phyloP scores from a whole-genome alignment of 495 filamentous ascomycete genomes.

The Penicillium pancosmium region DNA sequence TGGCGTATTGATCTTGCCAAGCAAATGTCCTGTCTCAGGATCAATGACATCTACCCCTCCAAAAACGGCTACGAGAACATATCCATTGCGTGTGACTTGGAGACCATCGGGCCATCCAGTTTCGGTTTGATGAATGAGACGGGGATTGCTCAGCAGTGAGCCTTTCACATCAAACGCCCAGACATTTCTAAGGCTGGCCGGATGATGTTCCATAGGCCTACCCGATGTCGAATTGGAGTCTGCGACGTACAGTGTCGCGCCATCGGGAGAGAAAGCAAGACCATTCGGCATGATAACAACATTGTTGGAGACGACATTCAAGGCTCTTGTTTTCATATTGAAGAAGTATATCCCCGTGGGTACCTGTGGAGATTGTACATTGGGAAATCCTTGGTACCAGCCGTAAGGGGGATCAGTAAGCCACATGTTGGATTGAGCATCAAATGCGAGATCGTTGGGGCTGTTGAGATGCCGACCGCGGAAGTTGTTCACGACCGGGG shows the following conservation, averaged over 20 bases:
- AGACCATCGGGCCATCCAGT: slow-evolving; percentile 22
- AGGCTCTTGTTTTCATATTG: slow-evolving; percentile 17
- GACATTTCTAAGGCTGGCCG: slow-evolving; percentile 13
- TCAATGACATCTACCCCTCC: slow-evolving; percentile 20
- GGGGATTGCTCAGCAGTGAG: slow-evolving; percentile 10
- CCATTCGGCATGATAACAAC: slow-evolving; percentile 12
- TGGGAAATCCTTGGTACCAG: slow-evolving; percentile 13
- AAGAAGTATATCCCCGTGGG: slow-evolving; percentile 18
- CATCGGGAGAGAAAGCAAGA: slow-evolving; percentile 13
- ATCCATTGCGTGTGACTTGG: slow-evolving; percentile 16
- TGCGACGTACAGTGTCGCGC: slow-evolving; percentile 15
- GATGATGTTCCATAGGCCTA: slow-evolving; percentile 6
- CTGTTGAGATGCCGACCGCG: slow-evolving; percentile 19
- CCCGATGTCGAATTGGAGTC: slow-evolving; percentile 19
- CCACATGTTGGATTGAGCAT: slow-evolving; percentile 18
- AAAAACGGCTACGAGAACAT: slow-evolving; percentile 13
- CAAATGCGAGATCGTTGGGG: slow-evolving; percentile 18
- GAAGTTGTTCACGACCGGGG: slow-evolving; percentile 15
- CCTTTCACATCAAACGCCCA: slow-evolving; percentile 21
- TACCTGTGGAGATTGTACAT: slow-evolving; percentile 15
- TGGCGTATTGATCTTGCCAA: slow-evolving; percentile 18
- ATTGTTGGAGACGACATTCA: slow-evolving; percentile 11
- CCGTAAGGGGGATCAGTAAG: slow-evolving; percentile 22
- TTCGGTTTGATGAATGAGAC: slow-evolving; percentile 12
- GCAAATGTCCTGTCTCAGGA: slow-evolving; percentile 6